Base-by-base conservation (phyloP, 768 basidiomycete genomes). In the Kwoniella newhampshirensis region DNA sequence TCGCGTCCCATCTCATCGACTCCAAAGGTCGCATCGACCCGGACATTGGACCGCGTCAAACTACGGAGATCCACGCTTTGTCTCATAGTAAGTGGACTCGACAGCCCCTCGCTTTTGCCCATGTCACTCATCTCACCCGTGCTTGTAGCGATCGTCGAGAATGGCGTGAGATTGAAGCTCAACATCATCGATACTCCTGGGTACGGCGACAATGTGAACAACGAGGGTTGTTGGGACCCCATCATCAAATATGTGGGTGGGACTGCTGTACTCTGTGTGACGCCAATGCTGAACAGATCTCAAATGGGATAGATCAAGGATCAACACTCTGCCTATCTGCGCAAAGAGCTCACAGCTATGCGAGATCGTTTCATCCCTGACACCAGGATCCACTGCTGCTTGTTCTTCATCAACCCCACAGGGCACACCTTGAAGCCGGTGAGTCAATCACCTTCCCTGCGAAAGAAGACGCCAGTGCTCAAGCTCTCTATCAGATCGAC, bases 181-280 rank as follows among this genome's bases (percentile, higher is more conserved):
- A 98, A 97, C 82, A 97, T 99, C 64, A 91, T 98, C 66, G 94
- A 99, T 78, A 99, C 96, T 11, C 94, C 94, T 51, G 94, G 96
- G 32, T 99, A 93, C 69, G 94, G 93, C 44, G 94, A 99, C 82
- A 90, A 92, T 71, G 85, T 99, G 76, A 94, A 99, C 84, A 99
- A 99, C 78, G 94, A 99, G 78, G 88, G 88, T 77, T 97, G 96
- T 82, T 99, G 94, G 94, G 94, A 99, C 73, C 89, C 94, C 40
- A 98, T 99, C 70, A 83, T 98, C 76, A 97, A 96, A 78, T 96
- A 99, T 78, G 97, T 97, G 21, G 25, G 74, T n/a, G n/a, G n/a
- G n/a, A n/a, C n/a, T n/a, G n/a, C n/a, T n/a, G n/a, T n/a, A n/a
- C n/a, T n/a, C n/a, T n/a, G n/a, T n/a, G n/a, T n/a, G n/a, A n/a